Conservation (phyloP, 352 stramenopile genomes). For the Phytophthora agathidicida region DNA sequence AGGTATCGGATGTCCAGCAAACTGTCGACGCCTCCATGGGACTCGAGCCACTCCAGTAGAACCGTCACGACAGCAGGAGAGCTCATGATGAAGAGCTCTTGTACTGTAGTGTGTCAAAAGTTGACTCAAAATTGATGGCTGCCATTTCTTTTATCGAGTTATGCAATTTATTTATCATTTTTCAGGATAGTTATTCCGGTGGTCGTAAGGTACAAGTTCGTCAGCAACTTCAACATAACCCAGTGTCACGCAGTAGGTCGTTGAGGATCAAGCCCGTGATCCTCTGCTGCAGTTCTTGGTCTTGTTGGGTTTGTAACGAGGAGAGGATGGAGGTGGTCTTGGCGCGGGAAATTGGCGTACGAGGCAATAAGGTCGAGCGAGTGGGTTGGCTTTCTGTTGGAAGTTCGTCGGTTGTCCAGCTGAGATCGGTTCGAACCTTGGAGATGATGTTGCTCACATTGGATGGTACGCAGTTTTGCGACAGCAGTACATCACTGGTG, state of each 20-base stretch:
- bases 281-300: slow-evolving; percentile 38
- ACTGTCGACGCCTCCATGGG: slow-evolving; percentile 31
- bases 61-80: slow-evolving; percentile 29
- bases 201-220: slow-evolving; percentile 14
- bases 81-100: slow-evolving; percentile 27
- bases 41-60: slow-evolving; percentile 47
- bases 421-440: slow-evolving; percentile 26
- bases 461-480: slow-evolving; percentile 34
- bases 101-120: no score
- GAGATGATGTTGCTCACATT: slow-evolving; percentile 27
- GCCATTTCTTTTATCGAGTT: slow-evolving; percentile 4
- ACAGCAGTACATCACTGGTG: slow-evolving; percentile 20
- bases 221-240: slow-evolving; percentile 9
- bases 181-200: slow-evolving; percentile 8
- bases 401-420: slow-evolving; percentile 11
- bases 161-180: slow-evolving; percentile 21
- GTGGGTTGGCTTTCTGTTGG: not conserved
- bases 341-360: slow-evolving; percentile 34
- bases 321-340: slow-evolving; percentile 36
- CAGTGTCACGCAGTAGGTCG: slow-evolving; percentile 32
- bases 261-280: slow-evolving; percentile 40
- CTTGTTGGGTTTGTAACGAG: slow-evolving; percentile 30
- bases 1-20: slow-evolving; percentile 53
- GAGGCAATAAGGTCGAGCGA: slow-evolving; percentile 8
- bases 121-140: slow-evolving; percentile 20